A percentile compares a stretch with the other conserved stretches of the same genome.
Evolutionary conservation across 1,284 basidiomycete species (phyloP).

Genomic region (Quambalaria eucalypti): DNA sequence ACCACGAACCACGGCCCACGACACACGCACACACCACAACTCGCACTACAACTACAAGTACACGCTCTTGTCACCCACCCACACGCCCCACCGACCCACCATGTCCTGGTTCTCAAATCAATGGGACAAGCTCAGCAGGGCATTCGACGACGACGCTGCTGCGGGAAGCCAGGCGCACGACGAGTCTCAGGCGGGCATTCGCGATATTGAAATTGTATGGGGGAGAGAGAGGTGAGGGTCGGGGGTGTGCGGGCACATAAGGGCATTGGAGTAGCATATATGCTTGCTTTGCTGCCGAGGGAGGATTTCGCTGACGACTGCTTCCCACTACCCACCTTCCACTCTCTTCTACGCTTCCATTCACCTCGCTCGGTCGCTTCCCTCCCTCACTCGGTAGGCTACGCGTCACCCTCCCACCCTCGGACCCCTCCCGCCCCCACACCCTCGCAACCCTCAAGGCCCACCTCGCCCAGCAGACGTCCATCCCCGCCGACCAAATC

Average conservation of each 20-base stretch:
- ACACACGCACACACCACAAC: too few relatives aligned
- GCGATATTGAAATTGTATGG: constrained; percentile 34
- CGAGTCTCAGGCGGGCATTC: constrained; percentile 9
- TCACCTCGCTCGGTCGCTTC: background rate
- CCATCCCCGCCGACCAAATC: constrained; percentile 27
- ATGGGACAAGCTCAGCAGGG: constrained; percentile 30
- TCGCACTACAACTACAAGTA: too few relatives aligned
- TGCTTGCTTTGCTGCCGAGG: background rate
- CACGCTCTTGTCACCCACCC: too few relatives aligned
- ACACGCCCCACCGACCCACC: background rate
- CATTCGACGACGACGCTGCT: constrained; percentile 2
- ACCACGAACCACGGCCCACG: too few relatives aligned
- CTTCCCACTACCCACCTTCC: background rate
- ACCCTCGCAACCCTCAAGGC: constrained; percentile 35
- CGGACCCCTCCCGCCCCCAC: constrained; percentile 12
- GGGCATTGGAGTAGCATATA: background rate
- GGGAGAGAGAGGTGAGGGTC: constrained; percentile 36
- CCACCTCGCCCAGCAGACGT: constrained; percentile 29
- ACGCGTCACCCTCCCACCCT: constrained; percentile 11
- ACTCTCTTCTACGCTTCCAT: background rate
- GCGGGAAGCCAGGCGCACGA: background rate
- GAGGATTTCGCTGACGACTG: constrained; percentile 1
- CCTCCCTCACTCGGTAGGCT: constrained; percentile 11
- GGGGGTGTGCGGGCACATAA: too few relatives aligned
- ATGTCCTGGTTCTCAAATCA: constrained; percentile 47